Evolutionary conservation across 2,329 filamentous ascomycete genomes (phyloP), one percentile per base, ranked within the genome.

Genomic region (Pseudocercospora pini-densiflorae): DNA sequence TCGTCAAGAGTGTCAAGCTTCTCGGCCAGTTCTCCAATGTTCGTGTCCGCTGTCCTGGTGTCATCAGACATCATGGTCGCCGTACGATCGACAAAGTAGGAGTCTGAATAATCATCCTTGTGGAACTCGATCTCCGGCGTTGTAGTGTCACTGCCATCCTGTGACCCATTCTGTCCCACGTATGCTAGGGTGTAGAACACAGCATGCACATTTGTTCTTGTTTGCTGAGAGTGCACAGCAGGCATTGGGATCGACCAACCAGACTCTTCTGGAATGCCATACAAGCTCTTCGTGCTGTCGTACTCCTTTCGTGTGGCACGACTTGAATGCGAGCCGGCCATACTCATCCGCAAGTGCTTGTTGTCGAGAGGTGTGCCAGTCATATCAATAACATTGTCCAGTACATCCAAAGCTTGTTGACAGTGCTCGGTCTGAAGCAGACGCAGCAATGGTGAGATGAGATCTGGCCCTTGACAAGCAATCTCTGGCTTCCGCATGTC

Each of bases 221-320:
- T 98, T 36, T 89, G 88, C 62, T 91, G 90, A 0, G 94, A 95
- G 81, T 97, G 94, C 63, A 92, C 90, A 0, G 94, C 94, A 16
- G 95, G 95, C 77, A 96, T 88, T 0, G 95, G 94, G 53, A 99
- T 93, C 0, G 95, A 95, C 95, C 95, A 99, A 1, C 95, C 95
- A 16, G 92, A 95, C 23, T 93, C 90, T 77, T 98, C 94, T 0
- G 95, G 95, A 65, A 99, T 98, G 29, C 96, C 96, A 77, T 98
- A 99, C 36, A 99, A 81, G 75, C 93, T 97, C 77, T 97, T 92
- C 0, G 93, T 97, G 23, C 92, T 90, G 76, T 97, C 94, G 73
- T 97, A 98, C 79, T 98, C 94, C 77, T 97, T 98, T 58, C 92
- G 90, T 59, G 95, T 91, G 0, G 91, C 89, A 72, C 92, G 91